A percentile compares a stretch with the other conserved stretches of the same genome.
Evolutionary conservation across 768 basidiomycete genomes (phyloP).

Genomic region (Paxillus rubicundulus): DNA sequence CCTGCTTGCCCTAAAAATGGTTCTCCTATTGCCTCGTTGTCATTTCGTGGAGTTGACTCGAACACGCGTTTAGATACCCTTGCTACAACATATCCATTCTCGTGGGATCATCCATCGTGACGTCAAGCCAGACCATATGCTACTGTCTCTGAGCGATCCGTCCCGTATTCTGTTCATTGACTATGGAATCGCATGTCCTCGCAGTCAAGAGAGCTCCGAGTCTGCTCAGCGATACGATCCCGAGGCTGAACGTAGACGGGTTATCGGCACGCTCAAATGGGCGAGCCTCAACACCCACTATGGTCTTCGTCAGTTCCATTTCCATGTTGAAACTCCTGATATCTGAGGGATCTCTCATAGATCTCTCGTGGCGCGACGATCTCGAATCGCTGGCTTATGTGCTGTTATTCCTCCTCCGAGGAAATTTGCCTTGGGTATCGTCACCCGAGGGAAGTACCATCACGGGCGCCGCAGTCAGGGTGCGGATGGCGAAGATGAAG

Average conservation of each 20-base stretch:
- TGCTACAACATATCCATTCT: not conserved
- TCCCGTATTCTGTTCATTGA: constrained; percentile 31
- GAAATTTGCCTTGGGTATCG: no score
- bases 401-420: no score
- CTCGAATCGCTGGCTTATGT: no score
- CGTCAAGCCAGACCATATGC: constrained; percentile 38
- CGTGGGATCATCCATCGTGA: constrained; percentile 36
- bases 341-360: not conserved
- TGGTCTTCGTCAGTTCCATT: not conserved
- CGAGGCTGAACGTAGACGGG: constrained; percentile 10
- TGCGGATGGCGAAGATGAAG: no score
- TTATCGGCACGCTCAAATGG: constrained; percentile 32
- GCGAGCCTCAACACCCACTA: constrained; percentile 33
- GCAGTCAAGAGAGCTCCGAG: not conserved
- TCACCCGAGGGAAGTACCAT: no score
- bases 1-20: not conserved
- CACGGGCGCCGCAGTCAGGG: no score
- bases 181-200: constrained; percentile 29
- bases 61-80: not conserved
- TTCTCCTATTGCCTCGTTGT: no score
- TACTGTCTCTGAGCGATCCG: constrained; percentile 22
- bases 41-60: not conserved
- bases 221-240: constrained; percentile 21
- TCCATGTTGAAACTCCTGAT: not conserved
- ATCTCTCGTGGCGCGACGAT: constrained; percentile 1